Evolutionary conservation across 1,284 basidiomycete species (phyloP), one percentile per base, ranked within the genome.

Genomic region (Ustilago vetiveriae): DNA sequence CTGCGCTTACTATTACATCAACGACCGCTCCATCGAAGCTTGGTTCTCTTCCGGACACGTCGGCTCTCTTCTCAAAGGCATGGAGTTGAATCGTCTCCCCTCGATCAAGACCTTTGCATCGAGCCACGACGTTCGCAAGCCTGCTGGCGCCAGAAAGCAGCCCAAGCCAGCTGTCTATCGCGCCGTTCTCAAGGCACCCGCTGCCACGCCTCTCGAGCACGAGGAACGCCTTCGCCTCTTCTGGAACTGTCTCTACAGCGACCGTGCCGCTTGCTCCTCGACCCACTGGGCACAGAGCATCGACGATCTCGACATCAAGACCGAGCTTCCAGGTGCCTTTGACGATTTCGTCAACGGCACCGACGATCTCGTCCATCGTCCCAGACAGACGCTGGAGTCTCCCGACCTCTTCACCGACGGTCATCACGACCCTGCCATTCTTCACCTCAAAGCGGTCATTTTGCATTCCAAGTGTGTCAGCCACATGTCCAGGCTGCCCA

Each of bases 11-110:
- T 64, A 72, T 50, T 76, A 74, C 52, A 51, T 65, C 52, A 52
- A 57, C 47, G 72, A 72, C 32, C 58, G 56, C 19, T 60, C 72
- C 36, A 59, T 76, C 40, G 74, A 76, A 29, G 72, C 69, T 38
- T 76, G 74, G 74, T 70, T 71, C 53, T 35, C 54, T 13, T 54
- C 71, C 2, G 70, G 69, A 33, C 24, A 36, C 33, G 24, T 48
- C 5, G 23, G 47, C 29, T 63, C 58, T 32, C 48, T 67, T 5
- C 52, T 59, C 54, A 72, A 72, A 40, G 69, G 58, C 33, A 59
- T 72, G 64, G 64, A 67, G 55, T 58, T 72, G 43, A 67, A 72
- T 48, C 69, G 69, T 4, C 21, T 72, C 36, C 59, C 69, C 8
- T 51, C 63, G 14, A 63, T 67, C 24, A 24, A 41, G 2, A 52